Evolutionary conservation across 2,329 filamentous ascomycete species (phyloP).

Genomic region (Trichoderma polysporum): DNA sequence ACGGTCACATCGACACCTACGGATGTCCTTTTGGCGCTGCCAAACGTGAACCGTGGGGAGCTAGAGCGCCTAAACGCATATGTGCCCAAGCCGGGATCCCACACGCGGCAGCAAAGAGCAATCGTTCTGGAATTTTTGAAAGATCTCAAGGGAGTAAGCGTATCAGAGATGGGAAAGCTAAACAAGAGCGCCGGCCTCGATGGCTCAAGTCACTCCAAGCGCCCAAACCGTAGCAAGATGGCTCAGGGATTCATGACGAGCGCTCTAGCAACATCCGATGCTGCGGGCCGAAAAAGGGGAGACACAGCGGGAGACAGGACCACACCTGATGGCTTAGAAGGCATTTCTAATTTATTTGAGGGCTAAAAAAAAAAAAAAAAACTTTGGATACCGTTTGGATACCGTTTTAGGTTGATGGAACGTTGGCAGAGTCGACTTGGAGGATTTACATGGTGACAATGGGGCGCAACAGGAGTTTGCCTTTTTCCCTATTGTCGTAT

Average conservation of each 20-base stretch:
- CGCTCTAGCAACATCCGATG: conserved; percentile 33
- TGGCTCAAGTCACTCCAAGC: conserved; percentile 29
- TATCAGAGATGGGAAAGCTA: conserved; percentile 90
- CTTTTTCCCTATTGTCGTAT: neutral
- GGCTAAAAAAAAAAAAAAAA: neutral
- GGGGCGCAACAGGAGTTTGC: conserved; percentile 12
- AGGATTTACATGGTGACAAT: neutral
- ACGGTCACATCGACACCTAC: conserved; percentile 68
- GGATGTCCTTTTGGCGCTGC: conserved; percentile 74
- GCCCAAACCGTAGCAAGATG: conserved; percentile 47
- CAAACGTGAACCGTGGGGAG: conserved; percentile 68
- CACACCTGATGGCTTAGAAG: conserved; percentile 54
- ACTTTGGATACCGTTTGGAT: neutral
- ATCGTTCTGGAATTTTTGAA: conserved; percentile 82
- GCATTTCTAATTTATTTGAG: conserved; percentile 52
- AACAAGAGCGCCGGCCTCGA: conserved; percentile 49
- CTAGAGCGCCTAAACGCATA: conserved; percentile 65
- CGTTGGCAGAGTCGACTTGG: neutral
- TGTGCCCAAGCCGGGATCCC: conserved; percentile 56
- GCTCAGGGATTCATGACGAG: conserved; percentile 65
- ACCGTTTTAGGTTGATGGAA: neutral
- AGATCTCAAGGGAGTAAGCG: conserved; percentile 83
- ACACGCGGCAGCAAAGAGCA: conserved; percentile 74
- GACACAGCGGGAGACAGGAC: conserved; percentile 28
- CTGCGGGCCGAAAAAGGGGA: neutral